These are phyloP conservation scores for Botrytis pseudocinerea DNA, from an alignment of 2,329 filamentous ascomycete genomes.

Conservation along the genomic window DNA sequence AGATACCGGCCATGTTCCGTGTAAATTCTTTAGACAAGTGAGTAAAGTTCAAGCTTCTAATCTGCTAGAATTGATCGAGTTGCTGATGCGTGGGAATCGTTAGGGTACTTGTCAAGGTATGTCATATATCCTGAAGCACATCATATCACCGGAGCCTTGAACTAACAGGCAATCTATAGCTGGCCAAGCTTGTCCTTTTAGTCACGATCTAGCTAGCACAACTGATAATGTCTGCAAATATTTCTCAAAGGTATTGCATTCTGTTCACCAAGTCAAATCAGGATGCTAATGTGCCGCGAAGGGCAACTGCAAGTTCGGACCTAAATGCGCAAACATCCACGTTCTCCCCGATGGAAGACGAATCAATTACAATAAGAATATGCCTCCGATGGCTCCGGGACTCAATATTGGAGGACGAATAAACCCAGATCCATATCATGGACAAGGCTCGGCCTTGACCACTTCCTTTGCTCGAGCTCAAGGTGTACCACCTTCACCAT, in stretches of 20 bases:
- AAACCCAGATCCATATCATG: conserved; percentile 63
- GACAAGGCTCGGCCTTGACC: conserved; percentile 71
- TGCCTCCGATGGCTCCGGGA: conserved; percentile 49
- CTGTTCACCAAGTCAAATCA: background rate
- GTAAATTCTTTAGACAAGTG: conserved; percentile 26
- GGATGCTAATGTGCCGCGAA: conserved; percentile 45
- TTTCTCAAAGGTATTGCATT: conserved; percentile 80
- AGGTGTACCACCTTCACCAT: conserved; percentile 45
- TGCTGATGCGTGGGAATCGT: background rate
- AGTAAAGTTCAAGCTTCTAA: background rate
- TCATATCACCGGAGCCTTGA: conserved; percentile 50
- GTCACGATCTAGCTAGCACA: conserved; percentile 83
- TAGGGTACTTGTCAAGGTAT: conserved; percentile 26
- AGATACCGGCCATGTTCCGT: conserved; percentile 26
- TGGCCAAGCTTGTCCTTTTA: conserved; percentile 92
- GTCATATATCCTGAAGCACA: background rate
- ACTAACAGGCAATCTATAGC: conserved; percentile 47
- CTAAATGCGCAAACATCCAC: conserved; percentile 96
- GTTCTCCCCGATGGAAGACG: conserved; percentile 90
- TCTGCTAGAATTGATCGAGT: background rate
- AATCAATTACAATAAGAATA: conserved; percentile 71
- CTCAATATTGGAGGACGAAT: conserved; percentile 67
- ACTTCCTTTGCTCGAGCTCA: conserved; percentile 69
- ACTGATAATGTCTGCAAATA: conserved; percentile 96
- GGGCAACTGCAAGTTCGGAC: conserved; percentile 99